A percentile compares a stretch with the other conserved stretches of the same genome.
Evolutionary conservation across 257 asterid genomes (phyloP).

Genomic region (Gentiana dahurica): DNA sequence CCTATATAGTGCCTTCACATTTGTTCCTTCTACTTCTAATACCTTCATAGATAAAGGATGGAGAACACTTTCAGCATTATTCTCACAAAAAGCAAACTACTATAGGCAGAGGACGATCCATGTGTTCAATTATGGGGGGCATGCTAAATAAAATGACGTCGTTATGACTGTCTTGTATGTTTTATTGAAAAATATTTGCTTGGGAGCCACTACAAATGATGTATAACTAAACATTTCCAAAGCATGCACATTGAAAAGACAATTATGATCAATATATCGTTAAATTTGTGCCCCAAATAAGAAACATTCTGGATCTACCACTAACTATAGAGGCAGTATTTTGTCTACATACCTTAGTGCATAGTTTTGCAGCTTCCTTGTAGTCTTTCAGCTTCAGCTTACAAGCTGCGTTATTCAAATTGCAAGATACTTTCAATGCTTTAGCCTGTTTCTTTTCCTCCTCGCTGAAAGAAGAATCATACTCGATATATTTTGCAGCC

Average conservation of each 20-base stretch:
- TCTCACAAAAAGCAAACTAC: neutral
- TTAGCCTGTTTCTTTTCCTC: constrained; percentile 42
- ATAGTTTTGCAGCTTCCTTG: constrained; percentile 39
- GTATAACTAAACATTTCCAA: too few species aligned
- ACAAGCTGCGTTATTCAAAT: constrained; percentile 43
- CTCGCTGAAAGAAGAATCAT: constrained; percentile 30
- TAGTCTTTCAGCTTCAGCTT: constrained; percentile 38
- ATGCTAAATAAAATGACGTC: too few species aligned
- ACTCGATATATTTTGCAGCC: constrained; percentile 50
- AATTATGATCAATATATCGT: too few species aligned
- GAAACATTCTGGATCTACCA: neutral
- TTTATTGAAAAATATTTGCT: too few species aligned
- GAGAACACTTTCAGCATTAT: neutral
- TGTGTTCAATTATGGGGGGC: too few species aligned
- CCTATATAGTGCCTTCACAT: constrained; percentile 73
- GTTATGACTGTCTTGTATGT: too few species aligned
- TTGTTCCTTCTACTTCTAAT: constrained; percentile 60
- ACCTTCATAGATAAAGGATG: constrained; percentile 22
- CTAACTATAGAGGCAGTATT: too few species aligned
- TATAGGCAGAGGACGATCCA: too few species aligned
- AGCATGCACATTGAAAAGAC: too few species aligned
- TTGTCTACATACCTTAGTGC: constrained; percentile 29
- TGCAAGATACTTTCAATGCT: constrained; percentile 32
- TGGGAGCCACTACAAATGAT: too few species aligned
- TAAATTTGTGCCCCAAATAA: too few species aligned